These are phyloP conservation scores for Knoxdaviesia capensis DNA, from an alignment of 2,329 filamentous ascomycete species.

Conservation along the genomic window DNA sequence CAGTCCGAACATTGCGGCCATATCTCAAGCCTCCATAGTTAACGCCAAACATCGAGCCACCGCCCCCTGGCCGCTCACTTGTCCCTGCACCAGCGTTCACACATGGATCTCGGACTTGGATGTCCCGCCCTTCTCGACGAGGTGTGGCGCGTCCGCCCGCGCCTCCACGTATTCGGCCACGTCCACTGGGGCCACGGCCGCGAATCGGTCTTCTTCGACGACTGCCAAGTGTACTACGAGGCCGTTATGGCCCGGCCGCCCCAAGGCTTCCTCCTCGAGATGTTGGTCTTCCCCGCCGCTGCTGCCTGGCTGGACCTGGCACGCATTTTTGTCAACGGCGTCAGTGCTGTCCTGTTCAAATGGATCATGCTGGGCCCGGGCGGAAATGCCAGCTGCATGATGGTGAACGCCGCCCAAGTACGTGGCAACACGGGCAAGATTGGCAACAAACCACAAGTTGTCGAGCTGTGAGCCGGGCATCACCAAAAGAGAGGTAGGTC, in stretches of 20 bases:
- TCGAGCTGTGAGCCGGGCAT: conserved; percentile 12
- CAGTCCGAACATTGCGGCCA: no score
- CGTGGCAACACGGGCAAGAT: conserved; percentile 29
- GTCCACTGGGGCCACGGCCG: conserved; percentile 57
- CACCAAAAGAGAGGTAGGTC: no score
- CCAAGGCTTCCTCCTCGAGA: conserved; percentile 22
- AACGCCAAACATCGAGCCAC: not conserved
- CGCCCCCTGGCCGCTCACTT: not conserved
- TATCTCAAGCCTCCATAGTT: no score
- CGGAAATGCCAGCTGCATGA: conserved; percentile 25
- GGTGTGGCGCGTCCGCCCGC: conserved; percentile 52
- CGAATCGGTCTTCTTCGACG: conserved; percentile 55
- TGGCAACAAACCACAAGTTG: conserved; percentile 17
- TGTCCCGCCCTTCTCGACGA: conserved; percentile 52
- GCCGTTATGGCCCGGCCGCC: conserved; percentile 27
- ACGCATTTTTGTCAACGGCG: conserved; percentile 22
- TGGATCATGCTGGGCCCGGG: conserved; percentile 34
- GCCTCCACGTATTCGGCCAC: conserved; percentile 69
- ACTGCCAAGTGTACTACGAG: conserved; percentile 52
- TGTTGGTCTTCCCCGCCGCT: conserved; percentile 8
- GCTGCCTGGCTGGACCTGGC: conserved; percentile 25
- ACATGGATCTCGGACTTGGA: conserved; percentile 49
- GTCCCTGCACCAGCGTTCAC: conserved; percentile 27
- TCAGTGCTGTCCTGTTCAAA: conserved; percentile 30
- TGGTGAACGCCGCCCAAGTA: conserved; percentile 39